Evolutionary conservation across 495 filamentous ascomycete species (phyloP), one percentile per base, ranked within the genome.

Genomic region (Penicillium canariense): DNA sequence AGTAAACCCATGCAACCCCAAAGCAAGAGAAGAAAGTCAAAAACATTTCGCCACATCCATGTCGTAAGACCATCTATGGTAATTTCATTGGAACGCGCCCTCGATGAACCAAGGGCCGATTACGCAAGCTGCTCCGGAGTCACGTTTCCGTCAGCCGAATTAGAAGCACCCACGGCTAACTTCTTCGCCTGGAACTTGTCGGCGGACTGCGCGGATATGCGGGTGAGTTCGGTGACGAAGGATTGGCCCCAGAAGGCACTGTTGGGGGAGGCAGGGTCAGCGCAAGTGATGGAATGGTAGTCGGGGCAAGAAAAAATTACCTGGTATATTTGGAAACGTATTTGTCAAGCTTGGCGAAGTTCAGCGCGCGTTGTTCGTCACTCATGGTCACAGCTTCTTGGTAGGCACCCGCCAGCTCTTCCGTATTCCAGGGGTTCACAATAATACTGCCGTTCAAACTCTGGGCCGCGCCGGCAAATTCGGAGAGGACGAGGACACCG

Each of bases 241-340:
- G 86, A 90, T 65, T 93, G 81, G n/a, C 93, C 94, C 93, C 93
- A 98, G 84, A 95, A 97, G 10, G 92, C 89, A 71, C 90, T 95
- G 12, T 9, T 31, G 20, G 7, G n/a, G n/a, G n/a, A n/a, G n/a
- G n/a, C n/a, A 5, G 3, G 3, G 22, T 52, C 58, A 70, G 62
- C 20, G 7, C 18, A 17, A 17, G 28, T 52, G 11, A 6, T 22
- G 8, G 9, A 40, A 30, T 36, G 18, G 30, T 11, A 27, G 4
- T 5, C 9, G 22, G n/a, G n/a, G 7, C 0, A 17, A 5, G 18
- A 5, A 1, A 6, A n/a, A 43, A 73, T 32, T 75, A 85, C 82
- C 85, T 87, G 0, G 93, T 97, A 69, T 97, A 97, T 68, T 96
- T 96, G 67, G 90, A 94, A 43, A 97, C 91, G 61, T 97, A 97